Conservation (phyloP, 495 filamentous ascomycete species). For the Melanomma pulvis-pyrius region DNA sequence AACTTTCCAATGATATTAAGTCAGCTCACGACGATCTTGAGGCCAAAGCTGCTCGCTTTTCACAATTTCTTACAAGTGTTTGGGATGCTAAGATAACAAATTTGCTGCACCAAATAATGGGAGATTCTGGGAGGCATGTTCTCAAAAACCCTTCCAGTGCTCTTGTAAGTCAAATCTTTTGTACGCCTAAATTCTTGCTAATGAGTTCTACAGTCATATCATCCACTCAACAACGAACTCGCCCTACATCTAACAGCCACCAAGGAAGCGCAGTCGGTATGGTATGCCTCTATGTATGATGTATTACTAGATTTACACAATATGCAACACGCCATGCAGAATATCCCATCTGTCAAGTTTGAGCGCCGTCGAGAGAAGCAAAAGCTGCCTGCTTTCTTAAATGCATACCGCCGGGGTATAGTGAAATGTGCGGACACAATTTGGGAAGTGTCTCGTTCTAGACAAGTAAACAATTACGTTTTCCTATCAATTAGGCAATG, state of each 20-base stretch:
- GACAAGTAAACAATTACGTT: background rate
- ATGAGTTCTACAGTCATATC: slow-evolving; percentile 50
- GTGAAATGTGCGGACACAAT: background rate
- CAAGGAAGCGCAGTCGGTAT: slow-evolving; percentile 42
- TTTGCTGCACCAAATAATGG: background rate
- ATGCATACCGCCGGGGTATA: background rate
- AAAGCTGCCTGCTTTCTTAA: slow-evolving; percentile 14
- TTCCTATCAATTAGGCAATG: background rate
- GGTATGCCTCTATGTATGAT: slow-evolving; percentile 56
- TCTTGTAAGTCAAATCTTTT: background rate
- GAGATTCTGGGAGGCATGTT: background rate
- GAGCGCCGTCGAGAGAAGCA: slow-evolving; percentile 16
- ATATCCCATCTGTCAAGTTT: slow-evolving; percentile 14
- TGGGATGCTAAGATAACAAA: slow-evolving; percentile 4
- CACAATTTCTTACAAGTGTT: slow-evolving; percentile 2
- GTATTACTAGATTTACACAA: slow-evolving; percentile 51
- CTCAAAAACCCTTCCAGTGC: background rate
- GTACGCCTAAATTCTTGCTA: background rate
- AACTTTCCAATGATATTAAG: background rate
- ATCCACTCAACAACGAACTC: slow-evolving; percentile 66
- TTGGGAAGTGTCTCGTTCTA: background rate
- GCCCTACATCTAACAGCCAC: slow-evolving; percentile 46
- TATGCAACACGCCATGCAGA: slow-evolving; percentile 33
- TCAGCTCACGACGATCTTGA: background rate
- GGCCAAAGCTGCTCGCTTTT: background rate